Conservation (phyloP, 441 rosid genomes). For the Adansonia madagascariensis region DNA sequence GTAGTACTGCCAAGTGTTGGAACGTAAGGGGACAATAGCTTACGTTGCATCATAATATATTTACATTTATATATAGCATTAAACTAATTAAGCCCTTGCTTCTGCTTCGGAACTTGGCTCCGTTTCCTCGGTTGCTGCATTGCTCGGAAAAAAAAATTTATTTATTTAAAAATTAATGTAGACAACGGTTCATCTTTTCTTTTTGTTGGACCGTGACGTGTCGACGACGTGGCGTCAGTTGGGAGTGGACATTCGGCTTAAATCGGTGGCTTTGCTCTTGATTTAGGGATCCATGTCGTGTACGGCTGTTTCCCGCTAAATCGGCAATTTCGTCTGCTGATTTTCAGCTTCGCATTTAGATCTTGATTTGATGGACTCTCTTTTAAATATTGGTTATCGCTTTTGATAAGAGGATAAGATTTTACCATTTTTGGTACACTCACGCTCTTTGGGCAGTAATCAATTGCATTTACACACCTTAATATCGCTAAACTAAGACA, state of each 20-base stretch:
- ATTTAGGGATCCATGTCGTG: slow-evolving; percentile 22
- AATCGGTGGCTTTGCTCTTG: slow-evolving; percentile 23
- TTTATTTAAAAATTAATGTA: not conserved
- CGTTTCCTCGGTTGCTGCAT: slow-evolving; percentile 29
- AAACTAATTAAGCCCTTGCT: not conserved
- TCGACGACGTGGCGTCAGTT: slow-evolving; percentile 21
- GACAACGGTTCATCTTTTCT: not conserved
- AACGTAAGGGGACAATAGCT: slow-evolving; percentile 19
- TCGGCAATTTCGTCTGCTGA: slow-evolving; percentile 15
- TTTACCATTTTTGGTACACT: not conserved
- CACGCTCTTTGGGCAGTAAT: not conserved
- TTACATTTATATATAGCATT: not conserved
- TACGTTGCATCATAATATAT: not conserved
- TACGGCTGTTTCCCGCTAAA: not conserved
- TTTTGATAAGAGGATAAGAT: not conserved
- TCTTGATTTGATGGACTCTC: not conserved
- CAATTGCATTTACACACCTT: not conserved
- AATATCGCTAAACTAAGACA: not conserved
- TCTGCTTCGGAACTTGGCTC: not conserved
- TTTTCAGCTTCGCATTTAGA: not conserved
- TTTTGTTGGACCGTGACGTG: slow-evolving; percentile 24
- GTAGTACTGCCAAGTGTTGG: slow-evolving; percentile 41
- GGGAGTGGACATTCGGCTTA: slow-evolving; percentile 19
- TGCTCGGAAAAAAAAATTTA: not conserved
- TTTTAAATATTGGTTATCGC: not conserved